Base-by-base conservation (phyloP, 2,329 filamentous ascomycete species). In the Tolypocladium inflatum region DNA sequence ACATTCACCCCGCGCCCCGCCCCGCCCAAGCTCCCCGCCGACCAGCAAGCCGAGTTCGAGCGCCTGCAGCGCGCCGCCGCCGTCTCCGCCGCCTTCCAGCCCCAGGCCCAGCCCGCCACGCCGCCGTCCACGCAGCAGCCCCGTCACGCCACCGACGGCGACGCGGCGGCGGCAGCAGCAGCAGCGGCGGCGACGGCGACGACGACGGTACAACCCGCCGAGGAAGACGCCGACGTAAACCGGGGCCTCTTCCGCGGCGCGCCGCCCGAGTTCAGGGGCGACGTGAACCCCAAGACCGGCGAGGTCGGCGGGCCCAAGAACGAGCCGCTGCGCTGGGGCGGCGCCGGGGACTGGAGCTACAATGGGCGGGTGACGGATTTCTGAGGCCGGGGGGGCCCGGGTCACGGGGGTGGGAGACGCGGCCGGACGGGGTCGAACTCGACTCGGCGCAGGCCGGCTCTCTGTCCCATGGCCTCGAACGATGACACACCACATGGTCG, bases 261-360 rank as follows among this genome's bases (percentile, higher is more conserved):
- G 50, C 83, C 86, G 67, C 92, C 94, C 2, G 93, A 97, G 76
- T 99, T 99, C 67, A 86, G 93, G 64, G 94, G 94, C 59, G 92
- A 97, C 57, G 81, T 79, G 57, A 97, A 99, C 72, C 94, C 94
- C 3, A 88, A 87, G 78, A 99, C 94, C 1, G 94, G 94, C 30
- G 94, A 99, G 79, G 85, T 97, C 13, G 94, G 94, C 7, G 94
- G 94, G 1, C 94, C 94, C 7, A 99, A 97, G 85, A 97, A 96
- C 69, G 93, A 99, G 74, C 94, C 94, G 55, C 69, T 97, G 70
- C 78, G 92, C 66, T 97, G 93, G 93, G 91, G 91, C 0, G 78
- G 80, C 21, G 70, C 67, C 0, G 87, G 90, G 1, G 84, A 87
- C 66, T 99, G 92, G 88, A 97, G 91, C 71, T 99, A 90, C 73